Evolutionary conservation across 2,329 filamentous ascomycete species (phyloP).

Genomic region (Nemania serpens): DNA sequence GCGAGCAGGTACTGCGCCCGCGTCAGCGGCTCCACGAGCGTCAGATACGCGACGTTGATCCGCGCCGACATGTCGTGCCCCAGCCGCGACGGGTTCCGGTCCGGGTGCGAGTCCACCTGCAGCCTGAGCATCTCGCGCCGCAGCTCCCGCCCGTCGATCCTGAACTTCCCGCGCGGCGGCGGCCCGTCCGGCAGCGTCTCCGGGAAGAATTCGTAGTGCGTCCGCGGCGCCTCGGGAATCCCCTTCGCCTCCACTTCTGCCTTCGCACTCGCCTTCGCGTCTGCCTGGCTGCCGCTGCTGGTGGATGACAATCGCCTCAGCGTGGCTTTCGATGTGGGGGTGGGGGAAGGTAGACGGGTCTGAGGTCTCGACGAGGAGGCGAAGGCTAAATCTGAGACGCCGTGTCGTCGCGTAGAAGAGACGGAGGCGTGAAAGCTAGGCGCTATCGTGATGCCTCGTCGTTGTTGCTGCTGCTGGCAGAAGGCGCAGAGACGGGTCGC

Average conservation of each 20-base stretch:
- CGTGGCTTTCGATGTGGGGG: neutral
- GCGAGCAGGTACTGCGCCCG: conserved; percentile 87
- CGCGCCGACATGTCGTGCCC: conserved; percentile 79
- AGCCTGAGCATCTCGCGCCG: conserved; percentile 85
- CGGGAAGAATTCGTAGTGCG: conserved; percentile 90
- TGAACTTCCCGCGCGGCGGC: conserved; percentile 77
- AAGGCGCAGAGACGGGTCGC: conserved; percentile 37
- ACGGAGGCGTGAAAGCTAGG: no score
- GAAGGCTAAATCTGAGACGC: neutral
- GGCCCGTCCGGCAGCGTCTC: conserved; percentile 75
- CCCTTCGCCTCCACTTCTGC: neutral
- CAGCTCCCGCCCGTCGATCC: conserved; percentile 70
- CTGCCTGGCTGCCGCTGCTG: neutral
- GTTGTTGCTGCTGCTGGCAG: conserved; percentile 32
- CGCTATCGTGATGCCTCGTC: no score
- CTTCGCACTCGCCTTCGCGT: neutral
- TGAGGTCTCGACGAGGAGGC: neutral
- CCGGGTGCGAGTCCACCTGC: conserved; percentile 77
- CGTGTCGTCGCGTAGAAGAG: no score
- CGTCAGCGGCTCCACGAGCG: conserved; percentile 74
- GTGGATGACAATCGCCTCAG: neutral
- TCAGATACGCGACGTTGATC: conserved; percentile 92
- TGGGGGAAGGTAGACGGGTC: neutral
- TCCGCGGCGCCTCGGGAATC: conserved; percentile 43
- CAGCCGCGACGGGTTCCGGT: conserved; percentile 61